Conservation (phyloP, 2,329 filamentous ascomycete genomes). For the Ophiostoma sp. region DNA sequence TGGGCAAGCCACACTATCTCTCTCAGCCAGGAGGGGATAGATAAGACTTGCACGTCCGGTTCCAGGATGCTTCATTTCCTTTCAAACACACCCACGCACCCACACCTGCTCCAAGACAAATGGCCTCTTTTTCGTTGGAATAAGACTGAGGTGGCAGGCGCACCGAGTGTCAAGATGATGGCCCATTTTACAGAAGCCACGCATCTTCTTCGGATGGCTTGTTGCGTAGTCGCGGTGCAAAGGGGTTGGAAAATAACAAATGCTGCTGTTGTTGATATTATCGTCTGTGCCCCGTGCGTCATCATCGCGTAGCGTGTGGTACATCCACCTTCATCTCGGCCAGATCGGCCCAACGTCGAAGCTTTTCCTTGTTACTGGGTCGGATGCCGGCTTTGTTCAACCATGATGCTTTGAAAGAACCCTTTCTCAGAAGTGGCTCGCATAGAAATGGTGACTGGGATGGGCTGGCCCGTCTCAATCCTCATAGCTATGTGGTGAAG, state of each 20-base stretch:
- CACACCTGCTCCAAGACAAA: too few relatives aligned
- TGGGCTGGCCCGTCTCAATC: too few relatives aligned
- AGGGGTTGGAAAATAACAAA: neutral
- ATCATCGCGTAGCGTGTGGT: neutral
- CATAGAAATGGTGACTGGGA: neutral
- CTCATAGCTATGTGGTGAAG: too few relatives aligned
- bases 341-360: neutral
- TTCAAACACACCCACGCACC: neutral
- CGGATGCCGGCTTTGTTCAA: neutral
- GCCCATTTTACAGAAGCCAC: neutral
- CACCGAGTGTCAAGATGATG: neutral
- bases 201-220: neutral
- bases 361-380: neutral
- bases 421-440: neutral
- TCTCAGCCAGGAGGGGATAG: neutral
- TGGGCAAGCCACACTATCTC: neutral
- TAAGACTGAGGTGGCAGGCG: too few relatives aligned
- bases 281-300: neutral
- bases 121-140: too few relatives aligned
- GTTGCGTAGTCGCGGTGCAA: neutral
- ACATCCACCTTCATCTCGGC: neutral
- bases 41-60: neutral
- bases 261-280: neutral
- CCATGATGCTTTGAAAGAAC: neutral
- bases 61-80: slow-evolving; percentile 1